These are phyloP conservation scores for Allium cepa DNA, from an alignment of 106 monocot genomes.

Conservation along the genomic window DNA sequence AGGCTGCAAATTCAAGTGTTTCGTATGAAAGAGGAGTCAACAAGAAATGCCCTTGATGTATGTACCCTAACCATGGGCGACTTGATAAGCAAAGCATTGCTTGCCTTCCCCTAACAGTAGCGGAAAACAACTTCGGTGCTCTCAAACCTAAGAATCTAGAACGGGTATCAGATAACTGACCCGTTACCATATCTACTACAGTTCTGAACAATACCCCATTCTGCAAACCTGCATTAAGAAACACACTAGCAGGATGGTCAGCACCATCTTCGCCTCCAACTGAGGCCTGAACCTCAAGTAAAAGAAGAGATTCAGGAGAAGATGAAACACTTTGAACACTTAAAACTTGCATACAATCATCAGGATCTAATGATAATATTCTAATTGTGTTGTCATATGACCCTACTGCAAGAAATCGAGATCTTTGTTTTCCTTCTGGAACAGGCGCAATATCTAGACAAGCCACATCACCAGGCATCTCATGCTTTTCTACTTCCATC, in stretches of 20 bases:
- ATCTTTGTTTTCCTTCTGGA: slow-evolving; percentile 91
- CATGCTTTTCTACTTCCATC: slow-evolving; percentile 98
- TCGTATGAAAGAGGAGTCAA: slow-evolving; percentile 87
- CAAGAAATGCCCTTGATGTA: slow-evolving; percentile 93
- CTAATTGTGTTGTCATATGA: slow-evolving; percentile 94
- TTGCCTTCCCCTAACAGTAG: slow-evolving; percentile 66
- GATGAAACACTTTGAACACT: slow-evolving; percentile 96
- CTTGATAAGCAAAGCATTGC: slow-evolving; percentile 98
- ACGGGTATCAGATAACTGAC: slow-evolving; percentile 87
- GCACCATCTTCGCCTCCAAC: slow-evolving; percentile 96
- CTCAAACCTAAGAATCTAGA: slow-evolving; percentile 88
- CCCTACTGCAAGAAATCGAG: slow-evolving; percentile 94
- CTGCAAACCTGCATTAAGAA: slow-evolving; percentile 95
- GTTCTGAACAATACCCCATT: slow-evolving; percentile 96
- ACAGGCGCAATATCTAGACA: slow-evolving; percentile 96
- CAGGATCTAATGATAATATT: slow-evolving; percentile 93
- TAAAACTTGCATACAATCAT: slow-evolving; percentile 95
- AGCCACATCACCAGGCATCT: slow-evolving; percentile 97
- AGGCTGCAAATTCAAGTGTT: slow-evolving; percentile 89
- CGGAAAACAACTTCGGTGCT: slow-evolving; percentile 89
- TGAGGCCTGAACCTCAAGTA: slow-evolving; percentile 93
- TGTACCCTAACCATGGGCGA: slow-evolving; percentile 95
- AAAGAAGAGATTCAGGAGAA: slow-evolving; percentile 89
- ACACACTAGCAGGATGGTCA: slow-evolving; percentile 93
- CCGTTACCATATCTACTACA: slow-evolving; percentile 95